These are phyloP conservation scores for Opeltia flavorubescens DNA, from an alignment of 495 filamentous ascomycete species.

Conservation along the genomic window DNA sequence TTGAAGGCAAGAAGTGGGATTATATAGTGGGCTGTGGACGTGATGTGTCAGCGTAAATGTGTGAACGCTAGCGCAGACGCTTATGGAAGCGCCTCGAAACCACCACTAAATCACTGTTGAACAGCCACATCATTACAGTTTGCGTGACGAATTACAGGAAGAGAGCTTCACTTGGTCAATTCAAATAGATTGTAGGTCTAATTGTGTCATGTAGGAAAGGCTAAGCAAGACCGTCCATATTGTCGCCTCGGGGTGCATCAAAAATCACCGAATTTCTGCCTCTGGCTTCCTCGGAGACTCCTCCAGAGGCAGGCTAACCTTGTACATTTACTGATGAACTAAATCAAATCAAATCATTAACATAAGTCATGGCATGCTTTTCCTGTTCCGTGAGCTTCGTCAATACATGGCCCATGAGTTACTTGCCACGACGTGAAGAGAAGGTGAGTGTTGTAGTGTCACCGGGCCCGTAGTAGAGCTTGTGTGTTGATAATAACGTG, in stretches of 20 bases:
- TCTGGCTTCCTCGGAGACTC: no score
- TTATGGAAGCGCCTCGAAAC: neutral
- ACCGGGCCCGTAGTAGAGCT: neutral
- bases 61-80: neutral
- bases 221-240: neutral
- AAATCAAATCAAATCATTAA: neutral
- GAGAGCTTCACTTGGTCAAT: no score
- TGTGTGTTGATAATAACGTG: neutral
- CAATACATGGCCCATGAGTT: neutral
- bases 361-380: neutral
- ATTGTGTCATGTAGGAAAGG: no score
- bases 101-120: no score
- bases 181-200: no score
- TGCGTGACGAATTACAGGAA: no score
- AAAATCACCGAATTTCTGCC: no score
- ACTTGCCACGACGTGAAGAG: neutral
- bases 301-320: neutral
- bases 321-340: neutral
- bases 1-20: neutral
- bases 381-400: neutral
- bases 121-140: no score
- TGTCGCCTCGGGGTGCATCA: no score
- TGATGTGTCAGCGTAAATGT: conserved; percentile 1
- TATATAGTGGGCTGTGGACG: neutral
- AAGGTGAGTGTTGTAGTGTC: neutral